A percentile compares a stretch with the other conserved stretches of the same genome.
Conservation (phyloP, 176 grass and related monocot species). For the Otatea glauca region DNA sequence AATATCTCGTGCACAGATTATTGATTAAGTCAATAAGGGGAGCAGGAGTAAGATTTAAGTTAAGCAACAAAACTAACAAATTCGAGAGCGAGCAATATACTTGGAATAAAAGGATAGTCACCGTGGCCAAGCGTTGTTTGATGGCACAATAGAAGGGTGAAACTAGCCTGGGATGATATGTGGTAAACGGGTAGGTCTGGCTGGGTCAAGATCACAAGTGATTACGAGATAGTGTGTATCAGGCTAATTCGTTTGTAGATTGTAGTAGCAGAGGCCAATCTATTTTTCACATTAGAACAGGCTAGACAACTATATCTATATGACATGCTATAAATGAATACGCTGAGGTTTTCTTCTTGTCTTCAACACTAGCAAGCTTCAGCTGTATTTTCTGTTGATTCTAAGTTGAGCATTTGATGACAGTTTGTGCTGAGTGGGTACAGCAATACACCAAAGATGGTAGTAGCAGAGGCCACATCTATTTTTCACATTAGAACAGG, state of each 20-base stretch:
- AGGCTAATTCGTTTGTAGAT: neutral
- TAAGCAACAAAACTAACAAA: slow-evolving; percentile 19
- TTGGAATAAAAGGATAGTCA: neutral
- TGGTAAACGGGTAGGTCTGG: neutral
- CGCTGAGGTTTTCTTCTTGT: neutral
- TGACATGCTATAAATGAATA: neutral
- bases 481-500: neutral
- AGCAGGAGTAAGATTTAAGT: slow-evolving; percentile 20
- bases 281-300: neutral
- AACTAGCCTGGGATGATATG: neutral
- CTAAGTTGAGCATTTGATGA: neutral
- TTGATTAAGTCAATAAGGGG: neutral
- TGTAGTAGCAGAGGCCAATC: neutral
- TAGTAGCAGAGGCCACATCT: neutral
- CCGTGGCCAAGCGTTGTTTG: neutral
- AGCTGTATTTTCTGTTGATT: neutral
- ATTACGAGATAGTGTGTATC: neutral
- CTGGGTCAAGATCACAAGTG: slow-evolving; percentile 19
- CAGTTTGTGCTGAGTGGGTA: neutral
- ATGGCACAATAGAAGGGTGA: neutral
- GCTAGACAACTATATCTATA: neutral
- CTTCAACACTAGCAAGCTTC: neutral
- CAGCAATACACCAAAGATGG: neutral
- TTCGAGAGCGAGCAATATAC: neutral
- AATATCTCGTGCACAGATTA: neutral